phyloP scores from a whole-genome alignment of 2,329 filamentous ascomycete genomes.

The Cladophialophora psammophila region DNA sequence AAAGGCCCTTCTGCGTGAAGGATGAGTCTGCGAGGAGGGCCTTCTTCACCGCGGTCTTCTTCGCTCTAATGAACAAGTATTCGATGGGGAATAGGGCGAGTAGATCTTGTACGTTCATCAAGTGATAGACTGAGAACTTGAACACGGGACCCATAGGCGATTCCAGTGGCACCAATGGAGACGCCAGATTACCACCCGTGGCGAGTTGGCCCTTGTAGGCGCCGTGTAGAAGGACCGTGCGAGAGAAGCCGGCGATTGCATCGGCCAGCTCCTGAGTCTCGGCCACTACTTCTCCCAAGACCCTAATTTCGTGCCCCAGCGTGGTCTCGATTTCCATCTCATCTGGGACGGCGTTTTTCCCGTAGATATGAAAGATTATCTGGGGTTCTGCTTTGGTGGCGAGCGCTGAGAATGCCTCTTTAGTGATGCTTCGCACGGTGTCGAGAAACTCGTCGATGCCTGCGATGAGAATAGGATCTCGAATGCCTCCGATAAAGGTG shows the following conservation, averaged over 20 bases:
- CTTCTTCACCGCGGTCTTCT: no score
- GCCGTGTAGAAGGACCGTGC: slow-evolving; percentile 50
- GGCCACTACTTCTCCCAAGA: slow-evolving; percentile 5
- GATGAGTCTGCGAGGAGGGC: no score
- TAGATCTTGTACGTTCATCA: no score
- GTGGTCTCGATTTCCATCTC: background rate
- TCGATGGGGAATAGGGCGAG: no score
- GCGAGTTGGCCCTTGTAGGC: slow-evolving; percentile 60
- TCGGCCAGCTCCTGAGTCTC: background rate
- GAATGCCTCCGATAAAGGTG: slow-evolving; percentile 56
- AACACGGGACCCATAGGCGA: no score
- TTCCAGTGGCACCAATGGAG: no score
- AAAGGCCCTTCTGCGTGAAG: no score
- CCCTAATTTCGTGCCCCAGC: background rate
- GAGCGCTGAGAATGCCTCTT: slow-evolving; percentile 18
- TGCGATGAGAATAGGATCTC: slow-evolving; percentile 56
- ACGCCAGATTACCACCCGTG: slow-evolving; percentile 59
- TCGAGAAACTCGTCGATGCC: slow-evolving; percentile 50
- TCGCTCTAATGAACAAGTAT: no score
- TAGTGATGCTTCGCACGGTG: slow-evolving; percentile 39
- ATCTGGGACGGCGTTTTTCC: slow-evolving; percentile 49
- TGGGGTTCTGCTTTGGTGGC: slow-evolving; percentile 65
- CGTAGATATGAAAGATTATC: slow-evolving; percentile 44
- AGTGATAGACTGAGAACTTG: no score
- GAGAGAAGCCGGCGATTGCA: background rate